These are phyloP conservation scores for Haplosporangium sp. DNA, from an alignment of 371 early-diverging fungal species.

Conservation along the genomic window DNA sequence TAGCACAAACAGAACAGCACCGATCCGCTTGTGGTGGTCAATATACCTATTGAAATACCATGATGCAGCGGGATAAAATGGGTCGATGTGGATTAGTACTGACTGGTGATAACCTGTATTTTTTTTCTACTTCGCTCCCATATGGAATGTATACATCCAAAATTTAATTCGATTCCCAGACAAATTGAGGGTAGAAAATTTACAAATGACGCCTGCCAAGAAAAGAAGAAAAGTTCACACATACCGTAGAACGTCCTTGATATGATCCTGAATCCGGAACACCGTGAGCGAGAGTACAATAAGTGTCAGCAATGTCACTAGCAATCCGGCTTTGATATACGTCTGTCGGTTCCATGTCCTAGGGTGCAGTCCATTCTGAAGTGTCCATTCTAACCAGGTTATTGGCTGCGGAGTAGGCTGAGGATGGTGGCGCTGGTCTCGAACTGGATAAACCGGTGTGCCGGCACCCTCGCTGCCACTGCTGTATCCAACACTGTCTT, in stretches of 20 bases:
- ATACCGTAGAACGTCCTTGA: conserved; percentile 50
- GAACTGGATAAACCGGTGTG: background rate
- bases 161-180: too few relatives aligned
- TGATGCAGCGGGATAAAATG: too few relatives aligned
- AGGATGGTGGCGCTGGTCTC: background rate
- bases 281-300: conserved; percentile 45
- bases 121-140: background rate
- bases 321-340: conserved; percentile 25
- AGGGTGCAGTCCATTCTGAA: conserved; percentile 23
- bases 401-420: conserved; percentile 5
- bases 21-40: conserved; percentile 46
- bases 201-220: background rate
- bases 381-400: conserved; percentile 37
- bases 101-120: background rate
- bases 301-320: conserved; percentile 23
- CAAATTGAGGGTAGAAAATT: background rate
- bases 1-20: conserved; percentile 43
- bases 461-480: conserved; percentile 3
- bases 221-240: conserved; percentile 4
- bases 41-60: conserved; percentile 29
- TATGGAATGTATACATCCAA: background rate
- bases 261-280: conserved; percentile 54
- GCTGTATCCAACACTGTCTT: conserved; percentile 9
- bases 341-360: conserved; percentile 38
- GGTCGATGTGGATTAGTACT: background rate